Conservation (phyloP, 805 yeast species). For the Cyberlindnera sargentensis region DNA sequence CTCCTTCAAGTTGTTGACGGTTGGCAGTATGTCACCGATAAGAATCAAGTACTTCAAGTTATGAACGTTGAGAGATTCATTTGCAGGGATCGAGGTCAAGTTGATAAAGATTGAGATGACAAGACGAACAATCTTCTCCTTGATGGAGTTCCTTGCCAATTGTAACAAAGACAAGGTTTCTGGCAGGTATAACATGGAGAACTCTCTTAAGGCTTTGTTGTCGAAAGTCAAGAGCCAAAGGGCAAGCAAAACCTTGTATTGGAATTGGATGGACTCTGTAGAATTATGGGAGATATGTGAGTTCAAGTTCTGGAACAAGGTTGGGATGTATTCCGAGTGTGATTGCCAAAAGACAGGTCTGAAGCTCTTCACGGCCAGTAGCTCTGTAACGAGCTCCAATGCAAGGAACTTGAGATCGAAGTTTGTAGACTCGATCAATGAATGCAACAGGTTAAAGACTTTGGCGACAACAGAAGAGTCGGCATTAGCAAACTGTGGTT, state of each 20-base stretch:
- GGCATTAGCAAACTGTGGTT: slow-evolving; percentile 13
- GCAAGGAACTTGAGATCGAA: slow-evolving; percentile 52
- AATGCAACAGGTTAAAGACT: slow-evolving; percentile 10
- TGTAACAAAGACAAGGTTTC: slow-evolving; percentile 36
- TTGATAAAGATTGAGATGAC: slow-evolving; percentile 70
- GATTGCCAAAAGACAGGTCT: slow-evolving; percentile 42
- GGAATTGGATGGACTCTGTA: slow-evolving; percentile 50
- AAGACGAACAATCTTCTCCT: slow-evolving; percentile 85
- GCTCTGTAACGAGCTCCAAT: slow-evolving; percentile 57
- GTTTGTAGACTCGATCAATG: slow-evolving; percentile 29
- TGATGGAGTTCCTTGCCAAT: slow-evolving; percentile 73
- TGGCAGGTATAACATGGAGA: slow-evolving; percentile 49
- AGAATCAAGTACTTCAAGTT: slow-evolving; percentile 61
- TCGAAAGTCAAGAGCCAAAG: slow-evolving; percentile 85
- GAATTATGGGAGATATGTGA: slow-evolving; percentile 23
- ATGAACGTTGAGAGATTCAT: slow-evolving; percentile 31
- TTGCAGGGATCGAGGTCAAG: slow-evolving; percentile 35
- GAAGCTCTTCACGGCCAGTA: slow-evolving; percentile 47
- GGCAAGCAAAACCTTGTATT: slow-evolving; percentile 69
- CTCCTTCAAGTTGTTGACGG: slow-evolving; percentile 62
- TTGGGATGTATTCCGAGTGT: slow-evolving; percentile 38
- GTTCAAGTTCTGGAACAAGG: slow-evolving; percentile 39
- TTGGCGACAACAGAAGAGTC: slow-evolving; percentile 17
- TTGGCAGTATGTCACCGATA: slow-evolving; percentile 67
- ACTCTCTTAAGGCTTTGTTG: slow-evolving; percentile 37